These are phyloP conservation scores for Purpureocillium lavendulum DNA, from an alignment of 2,329 filamentous ascomycete species.

Conservation along the genomic window DNA sequence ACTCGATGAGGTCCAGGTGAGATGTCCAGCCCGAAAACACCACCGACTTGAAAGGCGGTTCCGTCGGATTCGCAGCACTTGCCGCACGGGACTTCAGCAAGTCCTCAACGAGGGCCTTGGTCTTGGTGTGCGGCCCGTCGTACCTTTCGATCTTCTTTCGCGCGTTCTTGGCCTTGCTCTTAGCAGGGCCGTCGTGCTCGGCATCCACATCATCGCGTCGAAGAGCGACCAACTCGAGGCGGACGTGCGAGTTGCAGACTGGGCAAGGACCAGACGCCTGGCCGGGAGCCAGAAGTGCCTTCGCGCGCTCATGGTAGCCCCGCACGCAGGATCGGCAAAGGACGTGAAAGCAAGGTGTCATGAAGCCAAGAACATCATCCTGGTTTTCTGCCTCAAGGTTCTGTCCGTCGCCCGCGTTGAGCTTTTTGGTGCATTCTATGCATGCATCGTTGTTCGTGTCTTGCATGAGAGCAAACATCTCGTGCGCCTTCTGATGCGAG, in stretches of 20 bases:
- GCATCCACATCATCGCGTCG: constrained; percentile 50
- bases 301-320: constrained; percentile 46
- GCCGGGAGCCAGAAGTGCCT: constrained; percentile 24
- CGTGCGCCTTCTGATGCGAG: constrained; percentile 67
- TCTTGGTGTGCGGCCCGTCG: constrained; percentile 85
- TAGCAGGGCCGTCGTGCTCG: constrained; percentile 45
- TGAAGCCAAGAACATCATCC: constrained; percentile 62
- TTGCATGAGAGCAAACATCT: constrained; percentile 76
- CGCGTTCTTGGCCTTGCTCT: constrained; percentile 19
- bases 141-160: constrained; percentile 62
- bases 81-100: constrained; percentile 57
- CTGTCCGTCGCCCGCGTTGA: constrained; percentile 47
- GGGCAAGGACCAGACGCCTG: constrained; percentile 50
- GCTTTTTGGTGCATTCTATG: constrained; percentile 56
- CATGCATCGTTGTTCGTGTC: constrained; percentile 74
- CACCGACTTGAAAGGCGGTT: constrained; percentile 81
- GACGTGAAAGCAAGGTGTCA: constrained; percentile 83
- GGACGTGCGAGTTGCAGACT: constrained; percentile 57
- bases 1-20: constrained; percentile 84
- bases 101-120: constrained; percentile 69
- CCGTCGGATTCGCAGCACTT: constrained; percentile 50
- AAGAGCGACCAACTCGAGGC: constrained; percentile 59
- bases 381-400: constrained; percentile 51
- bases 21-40: constrained; percentile 96
- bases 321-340: constrained; percentile 69